Conservation (phyloP, 2,329 filamentous ascomycete species). For the Pseudocercospora musae region DNA sequence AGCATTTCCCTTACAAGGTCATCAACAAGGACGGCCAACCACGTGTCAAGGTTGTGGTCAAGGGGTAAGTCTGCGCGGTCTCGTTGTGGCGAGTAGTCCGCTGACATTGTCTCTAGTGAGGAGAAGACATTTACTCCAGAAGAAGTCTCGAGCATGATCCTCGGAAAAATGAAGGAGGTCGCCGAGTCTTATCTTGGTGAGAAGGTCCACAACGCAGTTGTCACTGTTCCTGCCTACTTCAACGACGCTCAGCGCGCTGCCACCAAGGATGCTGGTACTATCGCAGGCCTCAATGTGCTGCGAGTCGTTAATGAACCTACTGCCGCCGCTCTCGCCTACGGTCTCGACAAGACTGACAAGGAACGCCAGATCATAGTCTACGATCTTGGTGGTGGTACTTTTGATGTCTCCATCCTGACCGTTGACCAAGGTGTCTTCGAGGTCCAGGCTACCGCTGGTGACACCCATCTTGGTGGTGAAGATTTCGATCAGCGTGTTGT, state of each 20-base stretch:
- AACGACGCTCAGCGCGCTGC: constrained; percentile 98
- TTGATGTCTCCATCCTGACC: constrained; percentile 96
- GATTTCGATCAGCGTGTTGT: constrained; percentile 98
- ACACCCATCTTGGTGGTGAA: constrained; percentile 96
- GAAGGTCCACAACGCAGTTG: constrained; percentile 90
- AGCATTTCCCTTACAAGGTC: constrained; percentile 98
- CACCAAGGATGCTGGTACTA: constrained; percentile 97
- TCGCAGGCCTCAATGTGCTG: constrained; percentile 91
- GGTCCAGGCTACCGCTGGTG: constrained; percentile 98
- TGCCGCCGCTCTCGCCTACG: constrained; percentile 91
- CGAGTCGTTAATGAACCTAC: constrained; percentile 98
- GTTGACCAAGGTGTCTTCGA: constrained; percentile 98
- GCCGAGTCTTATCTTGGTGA: constrained; percentile 90
- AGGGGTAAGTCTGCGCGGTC: constrained; percentile 41
- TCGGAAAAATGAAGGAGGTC: constrained; percentile 93
- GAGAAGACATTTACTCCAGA: constrained; percentile 75
- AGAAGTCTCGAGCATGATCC: constrained; percentile 76
- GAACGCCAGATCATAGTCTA: constrained; percentile 92
- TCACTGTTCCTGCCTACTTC: constrained; percentile 97
- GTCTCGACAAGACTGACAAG: constrained; percentile 86
- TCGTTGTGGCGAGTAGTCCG: background rate
- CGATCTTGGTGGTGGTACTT: constrained; percentile 97
- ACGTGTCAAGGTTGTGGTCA: constrained; percentile 70
- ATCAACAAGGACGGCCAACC: constrained; percentile 88
- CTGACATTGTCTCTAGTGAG: constrained; percentile 24